phyloP scores from a whole-genome alignment of 176 grass and related monocot species.

The Oryza glaberrima region DNA sequence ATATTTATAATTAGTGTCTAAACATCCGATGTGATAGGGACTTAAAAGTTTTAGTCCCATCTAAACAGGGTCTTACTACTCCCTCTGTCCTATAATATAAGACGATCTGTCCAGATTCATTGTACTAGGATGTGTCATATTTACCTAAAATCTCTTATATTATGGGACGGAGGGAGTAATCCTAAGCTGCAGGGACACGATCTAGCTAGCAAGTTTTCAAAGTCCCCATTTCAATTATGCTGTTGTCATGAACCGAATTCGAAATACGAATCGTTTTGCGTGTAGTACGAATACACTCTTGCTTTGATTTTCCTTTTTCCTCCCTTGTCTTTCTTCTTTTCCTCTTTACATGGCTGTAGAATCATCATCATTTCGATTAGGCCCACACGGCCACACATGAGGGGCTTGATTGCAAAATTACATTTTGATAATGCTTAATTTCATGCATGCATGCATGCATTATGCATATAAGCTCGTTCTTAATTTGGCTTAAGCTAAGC shows the following conservation, averaged over 20 bases:
- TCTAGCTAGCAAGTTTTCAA: neutral
- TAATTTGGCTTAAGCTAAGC: neutral
- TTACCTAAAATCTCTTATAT: no score
- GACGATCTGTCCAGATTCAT: no score
- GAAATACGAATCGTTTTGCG: neutral
- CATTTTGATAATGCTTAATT: neutral
- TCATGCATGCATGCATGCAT: neutral
- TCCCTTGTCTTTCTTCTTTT: conserved; percentile 15
- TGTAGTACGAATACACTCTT: neutral
- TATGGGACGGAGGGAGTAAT: no score
- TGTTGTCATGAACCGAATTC: conserved; percentile 12
- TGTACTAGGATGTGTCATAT: no score
- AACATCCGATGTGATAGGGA: no score
- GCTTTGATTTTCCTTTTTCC: neutral
- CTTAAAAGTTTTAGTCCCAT: no score
- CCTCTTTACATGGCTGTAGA: conserved; percentile 27
- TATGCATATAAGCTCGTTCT: neutral
- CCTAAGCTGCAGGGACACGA: no score
- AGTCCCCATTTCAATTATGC: neutral
- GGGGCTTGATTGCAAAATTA: neutral
- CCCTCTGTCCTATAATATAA: no score
- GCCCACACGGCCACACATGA: conserved; percentile 9
- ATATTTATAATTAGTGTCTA: no score
- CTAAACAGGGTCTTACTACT: no score
- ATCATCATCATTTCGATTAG: neutral